These are phyloP conservation scores for Microsporum audouinii DNA, from an alignment of 2,329 filamentous ascomycete genomes.

Conservation along the genomic window DNA sequence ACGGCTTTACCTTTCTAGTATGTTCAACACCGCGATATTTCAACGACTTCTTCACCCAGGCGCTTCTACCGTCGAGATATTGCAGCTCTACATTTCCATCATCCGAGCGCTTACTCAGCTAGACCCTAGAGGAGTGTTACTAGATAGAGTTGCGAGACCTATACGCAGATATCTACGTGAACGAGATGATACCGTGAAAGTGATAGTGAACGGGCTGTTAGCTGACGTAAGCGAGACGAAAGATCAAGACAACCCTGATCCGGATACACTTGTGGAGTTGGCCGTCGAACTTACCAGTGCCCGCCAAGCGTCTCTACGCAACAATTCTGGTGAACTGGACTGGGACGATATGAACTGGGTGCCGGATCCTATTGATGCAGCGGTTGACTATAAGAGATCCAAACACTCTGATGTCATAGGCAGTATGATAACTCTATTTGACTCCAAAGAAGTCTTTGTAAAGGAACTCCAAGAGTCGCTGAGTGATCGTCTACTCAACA, in stretches of 20 bases:
- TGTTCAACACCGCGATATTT: slow-evolving; percentile 44
- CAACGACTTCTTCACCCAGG: slow-evolving; percentile 50
- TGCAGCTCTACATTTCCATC: slow-evolving; percentile 57
- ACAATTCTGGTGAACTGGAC: slow-evolving; percentile 57
- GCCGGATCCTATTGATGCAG: slow-evolving; percentile 85
- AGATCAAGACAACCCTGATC: slow-evolving; percentile 17
- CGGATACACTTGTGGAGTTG: slow-evolving; percentile 41
- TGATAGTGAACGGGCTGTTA: slow-evolving; percentile 53
- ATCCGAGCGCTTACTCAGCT: slow-evolving; percentile 53
- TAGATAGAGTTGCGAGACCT: slow-evolving; percentile 55
- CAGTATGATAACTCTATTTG: slow-evolving; percentile 76
- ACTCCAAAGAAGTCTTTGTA: slow-evolving; percentile 83
- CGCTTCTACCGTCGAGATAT: slow-evolving; percentile 53
- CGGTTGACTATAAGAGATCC: slow-evolving; percentile 79
- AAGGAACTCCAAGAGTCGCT: slow-evolving; percentile 85
- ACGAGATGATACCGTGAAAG: slow-evolving; percentile 54
- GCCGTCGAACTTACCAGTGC: slow-evolving; percentile 41
- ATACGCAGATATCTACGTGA: slow-evolving; percentile 53
- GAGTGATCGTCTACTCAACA: slow-evolving; percentile 62
- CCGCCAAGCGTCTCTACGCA: slow-evolving; percentile 32
- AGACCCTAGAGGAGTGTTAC: slow-evolving; percentile 53
- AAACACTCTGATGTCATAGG: slow-evolving; percentile 86
- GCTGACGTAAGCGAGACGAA: slow-evolving; percentile 37
- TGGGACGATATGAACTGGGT: slow-evolving; percentile 92
- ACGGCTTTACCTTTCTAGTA: slow-evolving; percentile 44